A percentile compares a stretch with the other conserved stretches of the same genome.
Evolutionary conservation across 305 asterid species (phyloP).

Genomic region (Salvia sclarea): DNA sequence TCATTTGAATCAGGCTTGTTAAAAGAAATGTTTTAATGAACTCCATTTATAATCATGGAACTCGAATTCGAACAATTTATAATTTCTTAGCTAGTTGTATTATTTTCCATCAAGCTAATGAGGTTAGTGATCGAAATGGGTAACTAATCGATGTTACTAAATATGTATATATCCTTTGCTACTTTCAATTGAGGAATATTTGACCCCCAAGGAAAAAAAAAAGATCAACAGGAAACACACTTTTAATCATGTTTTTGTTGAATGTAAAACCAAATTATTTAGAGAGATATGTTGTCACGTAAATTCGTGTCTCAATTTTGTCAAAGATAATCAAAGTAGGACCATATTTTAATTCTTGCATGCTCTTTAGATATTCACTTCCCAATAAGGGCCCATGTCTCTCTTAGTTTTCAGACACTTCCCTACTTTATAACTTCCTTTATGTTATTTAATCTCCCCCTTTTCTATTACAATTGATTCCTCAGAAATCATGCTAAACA

Average conservation of each 20-base stretch:
- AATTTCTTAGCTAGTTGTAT: no score
- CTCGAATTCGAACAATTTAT: no score
- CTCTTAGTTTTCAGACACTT: conserved; percentile 35
- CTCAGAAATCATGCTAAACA: no score
- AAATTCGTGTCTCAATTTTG: conserved; percentile 38
- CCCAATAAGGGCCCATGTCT: conserved; percentile 41
- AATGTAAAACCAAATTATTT: conserved; percentile 33
- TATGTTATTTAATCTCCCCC: conserved; percentile 21
- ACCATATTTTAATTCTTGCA: conserved; percentile 31
- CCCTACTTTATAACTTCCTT: conserved; percentile 32
- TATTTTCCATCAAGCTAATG: not conserved
- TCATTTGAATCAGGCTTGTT: no score
- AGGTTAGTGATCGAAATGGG: not conserved
- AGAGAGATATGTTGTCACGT: conserved; percentile 28
- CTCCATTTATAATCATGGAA: no score
- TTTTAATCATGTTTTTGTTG: conserved; percentile 40
- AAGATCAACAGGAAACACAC: conserved; percentile 14
- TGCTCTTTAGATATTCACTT: conserved; percentile 42
- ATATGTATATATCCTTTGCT: no score
- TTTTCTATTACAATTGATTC: conserved; percentile 33
- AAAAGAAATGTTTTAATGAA: no score
- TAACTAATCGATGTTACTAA: not conserved
- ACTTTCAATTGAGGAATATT: not conserved
- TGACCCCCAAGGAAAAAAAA: not conserved
- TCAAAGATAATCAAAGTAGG: conserved; percentile 39